These are phyloP conservation scores for Trametes polyzona DNA, from an alignment of 1,284 basidiomycete species.

Conservation along the genomic window DNA sequence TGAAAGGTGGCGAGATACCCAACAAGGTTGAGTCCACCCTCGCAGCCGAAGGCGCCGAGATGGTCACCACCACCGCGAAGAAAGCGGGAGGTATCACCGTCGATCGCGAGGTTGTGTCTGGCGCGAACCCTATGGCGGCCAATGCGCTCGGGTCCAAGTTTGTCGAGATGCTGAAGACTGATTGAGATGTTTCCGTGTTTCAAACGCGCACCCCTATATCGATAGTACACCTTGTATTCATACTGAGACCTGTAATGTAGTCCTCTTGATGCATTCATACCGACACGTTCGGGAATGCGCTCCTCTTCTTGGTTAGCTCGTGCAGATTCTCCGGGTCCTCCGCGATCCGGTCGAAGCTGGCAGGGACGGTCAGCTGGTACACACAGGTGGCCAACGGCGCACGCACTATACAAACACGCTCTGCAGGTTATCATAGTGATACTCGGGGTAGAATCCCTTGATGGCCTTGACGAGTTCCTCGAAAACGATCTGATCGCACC, in stretches of 20 bases:
- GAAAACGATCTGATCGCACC: slow-evolving; percentile 69
- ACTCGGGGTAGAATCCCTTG: slow-evolving; percentile 60
- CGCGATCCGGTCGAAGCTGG: slow-evolving; percentile 22
- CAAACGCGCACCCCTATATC: not conserved
- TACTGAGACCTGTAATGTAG: not conserved
- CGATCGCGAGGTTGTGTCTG: slow-evolving; percentile 31
- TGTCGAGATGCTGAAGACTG: slow-evolving; percentile 26
- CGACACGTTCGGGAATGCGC: slow-evolving; percentile 8
- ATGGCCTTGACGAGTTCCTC: slow-evolving; percentile 65
- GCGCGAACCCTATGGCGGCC: slow-evolving; percentile 32
- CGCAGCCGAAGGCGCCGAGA: slow-evolving; percentile 28
- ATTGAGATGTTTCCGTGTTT: not conserved
- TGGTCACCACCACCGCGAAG: slow-evolving; percentile 26
- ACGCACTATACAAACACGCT: slow-evolving; percentile 45
- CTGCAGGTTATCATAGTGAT: slow-evolving; percentile 65
- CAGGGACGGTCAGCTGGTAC: not conserved
- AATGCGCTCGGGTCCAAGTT: slow-evolving; percentile 26
- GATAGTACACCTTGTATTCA: not conserved
- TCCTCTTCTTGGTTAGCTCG: slow-evolving; percentile 22
- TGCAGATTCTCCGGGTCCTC: slow-evolving; percentile 14
- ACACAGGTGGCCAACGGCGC: not conserved
- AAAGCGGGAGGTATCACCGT: slow-evolving; percentile 30
- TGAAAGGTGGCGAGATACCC: slow-evolving; percentile 29
- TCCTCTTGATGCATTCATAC: not conserved
- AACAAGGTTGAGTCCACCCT: slow-evolving; percentile 32